phyloP scores from a whole-genome alignment of 768 basidiomycete genomes.

The Lactarius vividus region DNA sequence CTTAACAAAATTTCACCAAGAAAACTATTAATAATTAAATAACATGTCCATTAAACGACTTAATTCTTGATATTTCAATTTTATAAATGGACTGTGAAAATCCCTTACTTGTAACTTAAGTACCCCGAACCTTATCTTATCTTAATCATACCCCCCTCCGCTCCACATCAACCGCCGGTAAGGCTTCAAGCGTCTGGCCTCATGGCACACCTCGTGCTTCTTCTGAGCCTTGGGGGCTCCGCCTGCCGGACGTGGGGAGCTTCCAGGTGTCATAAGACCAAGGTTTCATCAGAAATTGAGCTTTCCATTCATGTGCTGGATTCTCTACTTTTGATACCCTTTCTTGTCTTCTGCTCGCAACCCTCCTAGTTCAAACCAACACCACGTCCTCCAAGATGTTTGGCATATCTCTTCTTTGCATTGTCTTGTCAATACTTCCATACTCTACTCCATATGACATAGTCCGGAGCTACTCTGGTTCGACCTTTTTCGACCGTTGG shows the following conservation, averaged over 20 bases:
- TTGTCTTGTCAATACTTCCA: slow-evolving; percentile 12
- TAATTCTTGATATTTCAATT: too few species aligned
- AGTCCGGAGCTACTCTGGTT: slow-evolving; percentile 40
- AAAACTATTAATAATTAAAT: too few species aligned
- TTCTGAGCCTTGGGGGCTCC: not conserved
- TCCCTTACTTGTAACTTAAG: too few species aligned
- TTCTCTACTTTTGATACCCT: not conserved
- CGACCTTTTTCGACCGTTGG: slow-evolving; percentile 46
- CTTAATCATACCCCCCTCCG: not conserved
- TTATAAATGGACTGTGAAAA: too few species aligned
- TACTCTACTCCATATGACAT: slow-evolving; percentile 33
- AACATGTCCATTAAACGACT: not conserved
- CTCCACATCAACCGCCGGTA: not conserved
- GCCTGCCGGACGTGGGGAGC: not conserved
- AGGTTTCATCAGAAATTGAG: not conserved
- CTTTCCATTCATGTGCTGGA: not conserved
- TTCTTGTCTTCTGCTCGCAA: not conserved
- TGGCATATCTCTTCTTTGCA: not conserved
- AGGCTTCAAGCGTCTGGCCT: not conserved
- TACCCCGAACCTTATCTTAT: slow-evolving; percentile 13
- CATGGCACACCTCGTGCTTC: not conserved
- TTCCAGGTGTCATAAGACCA: not conserved
- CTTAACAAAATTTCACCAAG: too few species aligned
- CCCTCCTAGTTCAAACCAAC: not conserved
- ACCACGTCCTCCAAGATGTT: not conserved